phyloP scores from a whole-genome alignment of 257 asterid species.

The Fraxinus excelsior region DNA sequence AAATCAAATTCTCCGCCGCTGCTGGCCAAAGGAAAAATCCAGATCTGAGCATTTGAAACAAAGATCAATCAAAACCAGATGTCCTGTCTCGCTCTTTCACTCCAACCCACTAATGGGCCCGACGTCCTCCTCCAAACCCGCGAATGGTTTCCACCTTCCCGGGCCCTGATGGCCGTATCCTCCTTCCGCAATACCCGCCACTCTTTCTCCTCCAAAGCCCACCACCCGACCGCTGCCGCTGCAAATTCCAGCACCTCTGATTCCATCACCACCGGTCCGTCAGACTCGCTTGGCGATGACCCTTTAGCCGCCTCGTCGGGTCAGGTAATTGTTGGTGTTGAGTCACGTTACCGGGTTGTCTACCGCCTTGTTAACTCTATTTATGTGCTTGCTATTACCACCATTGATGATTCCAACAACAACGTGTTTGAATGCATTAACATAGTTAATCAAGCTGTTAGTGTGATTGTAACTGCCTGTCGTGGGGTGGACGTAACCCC shows the following conservation, averaged over 20 bases:
- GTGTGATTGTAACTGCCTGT: constrained; percentile 87
- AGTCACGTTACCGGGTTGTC: constrained; percentile 81
- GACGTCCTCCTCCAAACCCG: constrained; percentile 94
- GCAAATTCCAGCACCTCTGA: constrained; percentile 31
- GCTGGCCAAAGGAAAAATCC: neutral
- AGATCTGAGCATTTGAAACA: constrained; percentile 17
- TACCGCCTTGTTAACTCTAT: constrained; percentile 90
- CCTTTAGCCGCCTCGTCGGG: constrained; percentile 95
- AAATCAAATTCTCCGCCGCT: neutral
- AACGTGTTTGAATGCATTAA: constrained; percentile 88
- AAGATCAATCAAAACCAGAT: constrained; percentile 25
- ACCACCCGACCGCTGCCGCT: constrained; percentile 33
- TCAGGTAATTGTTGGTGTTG: constrained; percentile 88
- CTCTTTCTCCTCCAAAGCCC: constrained; percentile 62
- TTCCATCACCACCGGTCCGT: constrained; percentile 33
- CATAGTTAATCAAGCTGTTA: constrained; percentile 88
- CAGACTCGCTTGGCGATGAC: constrained; percentile 83
- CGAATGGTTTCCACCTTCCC: constrained; percentile 97
- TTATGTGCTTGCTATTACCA: constrained; percentile 83
- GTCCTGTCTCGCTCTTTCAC: constrained; percentile 92
- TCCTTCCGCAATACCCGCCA: constrained; percentile 82
- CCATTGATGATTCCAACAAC: constrained; percentile 74
- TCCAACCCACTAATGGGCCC: constrained; percentile 86
- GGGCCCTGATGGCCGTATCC: constrained; percentile 91
- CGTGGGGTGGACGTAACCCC: constrained; percentile 97